phyloP scores from a whole-genome alignment of 2,329 filamentous ascomycete genomes.

The Pestalotiopsis sp. region DNA sequence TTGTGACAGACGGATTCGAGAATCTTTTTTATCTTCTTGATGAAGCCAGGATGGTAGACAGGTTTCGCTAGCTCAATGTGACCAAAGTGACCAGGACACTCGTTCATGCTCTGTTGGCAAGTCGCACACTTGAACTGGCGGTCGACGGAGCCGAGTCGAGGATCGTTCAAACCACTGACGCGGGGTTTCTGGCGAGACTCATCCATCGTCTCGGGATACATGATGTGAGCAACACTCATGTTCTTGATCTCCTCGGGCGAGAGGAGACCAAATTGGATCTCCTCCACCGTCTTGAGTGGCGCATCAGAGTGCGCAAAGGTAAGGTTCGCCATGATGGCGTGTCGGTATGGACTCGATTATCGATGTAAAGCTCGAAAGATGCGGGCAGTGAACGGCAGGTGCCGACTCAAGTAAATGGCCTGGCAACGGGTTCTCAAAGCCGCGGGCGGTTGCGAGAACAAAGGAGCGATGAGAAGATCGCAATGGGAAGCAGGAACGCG shows the following conservation, averaged over 20 bases:
- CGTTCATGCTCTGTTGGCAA: slow-evolving; percentile 91
- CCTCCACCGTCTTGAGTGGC: slow-evolving; percentile 95
- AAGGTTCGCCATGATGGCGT: slow-evolving; percentile 81
- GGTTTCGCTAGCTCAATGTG: slow-evolving; percentile 98
- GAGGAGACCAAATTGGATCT: slow-evolving; percentile 98
- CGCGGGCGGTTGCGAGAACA: background rate
- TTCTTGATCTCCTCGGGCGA: slow-evolving; percentile 99
- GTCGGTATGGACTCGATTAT: slow-evolving; percentile 9
- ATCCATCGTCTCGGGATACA: slow-evolving; percentile 99
- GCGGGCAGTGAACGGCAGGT: background rate
- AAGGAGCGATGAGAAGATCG: background rate
- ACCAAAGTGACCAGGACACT: slow-evolving; percentile 97
- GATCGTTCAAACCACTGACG: slow-evolving; percentile 91
- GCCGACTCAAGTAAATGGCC: slow-evolving; percentile 3
- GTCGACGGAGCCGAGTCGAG: slow-evolving; percentile 94
- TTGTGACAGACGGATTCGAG: slow-evolving; percentile 99
- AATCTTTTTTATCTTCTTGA: slow-evolving; percentile 99
- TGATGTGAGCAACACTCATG: slow-evolving; percentile 94
- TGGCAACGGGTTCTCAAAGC: background rate
- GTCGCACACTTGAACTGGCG: slow-evolving; percentile 94
- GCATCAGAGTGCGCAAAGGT: slow-evolving; percentile 90
- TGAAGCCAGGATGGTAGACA: slow-evolving; percentile 93
- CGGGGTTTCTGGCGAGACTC: slow-evolving; percentile 90
- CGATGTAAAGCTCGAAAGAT: slow-evolving; percentile 16
- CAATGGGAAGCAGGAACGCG: background rate